Evolutionary conservation across 257 asterid genomes (phyloP).

Genomic region (Nicotiana attenuata): DNA sequence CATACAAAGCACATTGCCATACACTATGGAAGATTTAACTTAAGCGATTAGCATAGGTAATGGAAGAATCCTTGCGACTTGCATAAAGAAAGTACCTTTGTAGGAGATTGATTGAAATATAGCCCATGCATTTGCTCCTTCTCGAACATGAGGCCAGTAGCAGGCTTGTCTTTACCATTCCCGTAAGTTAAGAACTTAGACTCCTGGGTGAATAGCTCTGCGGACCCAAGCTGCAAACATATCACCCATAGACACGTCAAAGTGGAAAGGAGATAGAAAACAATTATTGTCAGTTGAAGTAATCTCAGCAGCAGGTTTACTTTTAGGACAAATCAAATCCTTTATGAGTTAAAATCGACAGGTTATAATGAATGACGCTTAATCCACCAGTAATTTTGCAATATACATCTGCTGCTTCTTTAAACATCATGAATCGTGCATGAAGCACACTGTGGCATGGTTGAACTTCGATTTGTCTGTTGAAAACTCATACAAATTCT

Average conservation of each 20-base stretch:
- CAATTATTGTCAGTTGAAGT: background rate
- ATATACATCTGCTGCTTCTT: background rate
- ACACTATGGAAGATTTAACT: background rate
- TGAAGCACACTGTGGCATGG: background rate
- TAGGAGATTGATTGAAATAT: slow-evolving; percentile 84
- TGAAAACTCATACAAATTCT: background rate
- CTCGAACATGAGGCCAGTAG: slow-evolving; percentile 93
- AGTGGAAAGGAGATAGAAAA: background rate
- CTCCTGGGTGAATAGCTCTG: slow-evolving; percentile 67
- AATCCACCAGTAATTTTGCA: background rate
- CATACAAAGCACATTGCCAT: background rate
- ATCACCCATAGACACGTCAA: slow-evolving; percentile 18
- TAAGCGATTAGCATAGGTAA: background rate
- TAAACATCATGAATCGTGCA: background rate
- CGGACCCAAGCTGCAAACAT: slow-evolving; percentile 79
- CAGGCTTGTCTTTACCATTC: slow-evolving; percentile 81
- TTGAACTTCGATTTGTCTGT: background rate
- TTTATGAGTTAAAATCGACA: background rate
- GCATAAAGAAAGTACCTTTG: slow-evolving; percentile 52
- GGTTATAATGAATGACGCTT: background rate
- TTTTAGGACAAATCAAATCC: background rate
- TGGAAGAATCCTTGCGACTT: background rate
- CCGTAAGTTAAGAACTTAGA: slow-evolving; percentile 67
- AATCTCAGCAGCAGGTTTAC: background rate
- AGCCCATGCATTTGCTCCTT: slow-evolving; percentile 85